Evolutionary conservation across 306 rosid genomes (phyloP).

Genomic region (Cucurbita pepo): DNA sequence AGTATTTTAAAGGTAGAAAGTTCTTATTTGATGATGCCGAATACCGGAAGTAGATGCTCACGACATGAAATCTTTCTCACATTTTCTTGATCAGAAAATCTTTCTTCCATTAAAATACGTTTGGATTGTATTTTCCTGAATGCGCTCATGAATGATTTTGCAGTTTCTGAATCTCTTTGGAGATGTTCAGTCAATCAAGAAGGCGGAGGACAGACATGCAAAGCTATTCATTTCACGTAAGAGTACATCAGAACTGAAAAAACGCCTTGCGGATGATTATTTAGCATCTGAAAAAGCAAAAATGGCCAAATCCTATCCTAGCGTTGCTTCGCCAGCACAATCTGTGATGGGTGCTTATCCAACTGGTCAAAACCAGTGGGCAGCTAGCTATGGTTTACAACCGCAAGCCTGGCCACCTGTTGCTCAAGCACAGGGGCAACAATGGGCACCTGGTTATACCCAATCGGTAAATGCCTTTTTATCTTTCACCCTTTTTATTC

Average conservation of each 20-base stretch:
- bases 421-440: conserved; percentile 86
- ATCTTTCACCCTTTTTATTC: background rate
- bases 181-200: conserved; percentile 73
- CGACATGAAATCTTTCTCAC: background rate
- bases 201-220: conserved; percentile 86
- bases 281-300: conserved; percentile 78
- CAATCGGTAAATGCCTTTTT: conserved; percentile 44
- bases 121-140: background rate
- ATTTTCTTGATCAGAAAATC: background rate
- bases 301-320: conserved; percentile 50
- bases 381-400: conserved; percentile 61
- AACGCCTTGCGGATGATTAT: conserved; percentile 90
- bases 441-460: conserved; percentile 83
- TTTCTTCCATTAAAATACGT: background rate
- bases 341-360: conserved; percentile 71
- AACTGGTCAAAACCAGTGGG: conserved; percentile 70
- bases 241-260: conserved; percentile 75
- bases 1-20: background rate
- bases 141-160: conserved; percentile 10
- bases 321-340: conserved; percentile 69
- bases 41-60: background rate
- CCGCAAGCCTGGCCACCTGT: conserved; percentile 95
- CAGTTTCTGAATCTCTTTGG: conserved; percentile 95
- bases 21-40: background rate
- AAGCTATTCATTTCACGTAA: conserved; percentile 72